These are phyloP conservation scores for Pleurotus sapidus DNA, from an alignment of 768 basidiomycete genomes.

Conservation along the genomic window DNA sequence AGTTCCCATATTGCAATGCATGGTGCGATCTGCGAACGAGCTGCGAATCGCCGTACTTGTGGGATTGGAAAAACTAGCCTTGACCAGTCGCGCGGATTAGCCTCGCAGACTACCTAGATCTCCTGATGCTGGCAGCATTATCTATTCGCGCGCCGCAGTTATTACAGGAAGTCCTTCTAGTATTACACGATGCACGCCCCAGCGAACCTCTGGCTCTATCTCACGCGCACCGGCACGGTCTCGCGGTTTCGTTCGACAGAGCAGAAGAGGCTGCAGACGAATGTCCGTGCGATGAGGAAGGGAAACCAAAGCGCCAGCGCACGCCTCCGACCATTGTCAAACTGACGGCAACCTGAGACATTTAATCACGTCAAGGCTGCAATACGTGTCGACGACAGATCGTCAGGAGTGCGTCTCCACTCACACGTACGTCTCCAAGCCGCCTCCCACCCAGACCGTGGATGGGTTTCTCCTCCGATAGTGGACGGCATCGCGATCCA, in stretches of 20 bases:
- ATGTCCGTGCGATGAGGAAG: slow-evolving; percentile 66
- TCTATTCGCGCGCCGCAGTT: slow-evolving; percentile 49
- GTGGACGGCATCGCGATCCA: slow-evolving; percentile 61
- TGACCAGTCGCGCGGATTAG: slow-evolving; percentile 38
- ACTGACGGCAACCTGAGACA: slow-evolving; percentile 29
- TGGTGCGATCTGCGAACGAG: slow-evolving; percentile 54
- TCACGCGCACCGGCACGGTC: slow-evolving; percentile 55
- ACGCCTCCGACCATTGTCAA: slow-evolving; percentile 40
- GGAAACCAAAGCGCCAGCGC: slow-evolving; percentile 44
- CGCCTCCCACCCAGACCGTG: slow-evolving; percentile 51
- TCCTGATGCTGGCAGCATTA: slow-evolving; percentile 50
- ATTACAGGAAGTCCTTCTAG: slow-evolving; percentile 58
- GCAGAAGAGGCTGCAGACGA: slow-evolving; percentile 66
- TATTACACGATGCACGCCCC: slow-evolving; percentile 48
- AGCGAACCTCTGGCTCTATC: slow-evolving; percentile 17
- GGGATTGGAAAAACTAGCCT: slow-evolving; percentile 52
- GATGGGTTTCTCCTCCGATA: slow-evolving; percentile 40
- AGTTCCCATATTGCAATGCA: slow-evolving; percentile 37
- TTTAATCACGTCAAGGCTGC: slow-evolving; percentile 42
- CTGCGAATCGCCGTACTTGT: slow-evolving; percentile 55
- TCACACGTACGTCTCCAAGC: slow-evolving; percentile 65
- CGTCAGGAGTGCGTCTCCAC: slow-evolving; percentile 49
- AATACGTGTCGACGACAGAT: slow-evolving; percentile 50
- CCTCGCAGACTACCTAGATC: slow-evolving; percentile 43
- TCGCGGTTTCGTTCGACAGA: slow-evolving; percentile 58